Base-by-base conservation (phyloP, 352 stramenopile species). In the Globisporangium lucens region DNA sequence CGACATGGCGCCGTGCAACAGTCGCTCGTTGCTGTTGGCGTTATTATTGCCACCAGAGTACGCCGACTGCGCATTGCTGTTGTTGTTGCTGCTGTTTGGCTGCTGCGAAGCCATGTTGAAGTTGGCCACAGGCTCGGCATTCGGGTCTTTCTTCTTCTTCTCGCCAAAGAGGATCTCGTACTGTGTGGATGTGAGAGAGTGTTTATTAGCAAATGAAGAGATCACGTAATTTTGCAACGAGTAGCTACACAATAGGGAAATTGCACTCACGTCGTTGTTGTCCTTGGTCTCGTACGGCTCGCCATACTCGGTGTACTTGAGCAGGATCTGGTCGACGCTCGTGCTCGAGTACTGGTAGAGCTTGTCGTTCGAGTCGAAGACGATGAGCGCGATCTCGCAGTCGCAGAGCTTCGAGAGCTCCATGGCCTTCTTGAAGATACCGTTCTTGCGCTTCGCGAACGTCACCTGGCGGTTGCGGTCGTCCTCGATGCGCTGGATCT, bases 361-460 rank as follows among this genome's bases (percentile, higher is more conserved):
- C 64, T 94, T 94, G 57, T 93, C 82, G 69, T 94, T 94, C 64
- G 86, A 92, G 71, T 94, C 86, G 67, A 94, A 94, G 27, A 94
- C 86, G 69, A 94, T 93, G 35, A 94, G 72, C 30, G 86, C 86
- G 70, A 94, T 93, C 73, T 94, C 82, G 63, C 86, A 94, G 75
- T 94, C 86, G 61, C 86, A 94, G 53, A 94, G 81, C 75, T 94
- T 94, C 59, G 86, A 94, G 49, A 94, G 69, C 68, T 94, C 86
- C 86, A 94, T 94, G 61, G 86, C 86, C 63, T 94, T 94, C 75
- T 94, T 94, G 70, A 94, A 94, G 61, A 94, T 87, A 52, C 86
- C 86, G 65, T 85, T 89, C 69, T 94, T 94, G 68, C 86, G 81
- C 74, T 94, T 94, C 38, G 83, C 77, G 64, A 94, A 94, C 20